Percentiles rank a stretch among this genome's conserved stretches.
Conservation (phyloP, 1,284 basidiomycete species). For the Xerocomus minutiporus region DNA sequence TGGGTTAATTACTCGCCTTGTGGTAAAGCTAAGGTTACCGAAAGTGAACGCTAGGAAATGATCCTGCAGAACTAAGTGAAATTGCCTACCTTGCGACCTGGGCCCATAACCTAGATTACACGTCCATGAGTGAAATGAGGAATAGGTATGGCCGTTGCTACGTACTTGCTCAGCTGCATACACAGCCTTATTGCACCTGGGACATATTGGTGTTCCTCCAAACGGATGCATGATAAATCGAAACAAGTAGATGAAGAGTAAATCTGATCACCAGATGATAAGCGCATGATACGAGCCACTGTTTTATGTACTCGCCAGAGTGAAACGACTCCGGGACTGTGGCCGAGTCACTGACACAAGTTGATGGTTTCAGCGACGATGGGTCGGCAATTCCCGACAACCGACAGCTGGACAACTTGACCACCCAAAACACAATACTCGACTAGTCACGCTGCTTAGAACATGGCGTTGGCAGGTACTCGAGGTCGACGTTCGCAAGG, state of each 20-base stretch:
- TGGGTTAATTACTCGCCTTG: constrained; percentile 45
- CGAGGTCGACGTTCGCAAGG: not conserved
- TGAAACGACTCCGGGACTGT: not conserved
- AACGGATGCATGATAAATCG: constrained; percentile 54
- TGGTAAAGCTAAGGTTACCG: constrained; percentile 60
- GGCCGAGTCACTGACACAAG: not conserved
- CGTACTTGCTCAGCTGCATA: constrained; percentile 77
- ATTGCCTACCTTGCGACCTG: constrained; percentile 65
- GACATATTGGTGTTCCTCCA: constrained; percentile 60
- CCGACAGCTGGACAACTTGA: not conserved
- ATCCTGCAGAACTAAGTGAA: constrained; percentile 4
- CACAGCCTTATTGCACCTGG: constrained; percentile 62
- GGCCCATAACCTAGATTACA: constrained; percentile 62
- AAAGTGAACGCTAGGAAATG: constrained; percentile 6
- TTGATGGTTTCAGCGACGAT: constrained; percentile 3
- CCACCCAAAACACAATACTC: not conserved
- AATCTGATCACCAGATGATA: constrained; percentile 10
- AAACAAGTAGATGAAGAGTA: not conserved
- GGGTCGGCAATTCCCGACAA: constrained; percentile 23
- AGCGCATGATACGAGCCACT: not conserved
- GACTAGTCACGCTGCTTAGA: not conserved
- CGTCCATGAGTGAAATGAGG: constrained; percentile 5
- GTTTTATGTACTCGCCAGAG: constrained; percentile 14
- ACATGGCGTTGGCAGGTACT: not conserved
- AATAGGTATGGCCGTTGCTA: not conserved